phyloP scores from a whole-genome alignment of 805 yeast species.

The Teunomyces aglyptinius region DNA sequence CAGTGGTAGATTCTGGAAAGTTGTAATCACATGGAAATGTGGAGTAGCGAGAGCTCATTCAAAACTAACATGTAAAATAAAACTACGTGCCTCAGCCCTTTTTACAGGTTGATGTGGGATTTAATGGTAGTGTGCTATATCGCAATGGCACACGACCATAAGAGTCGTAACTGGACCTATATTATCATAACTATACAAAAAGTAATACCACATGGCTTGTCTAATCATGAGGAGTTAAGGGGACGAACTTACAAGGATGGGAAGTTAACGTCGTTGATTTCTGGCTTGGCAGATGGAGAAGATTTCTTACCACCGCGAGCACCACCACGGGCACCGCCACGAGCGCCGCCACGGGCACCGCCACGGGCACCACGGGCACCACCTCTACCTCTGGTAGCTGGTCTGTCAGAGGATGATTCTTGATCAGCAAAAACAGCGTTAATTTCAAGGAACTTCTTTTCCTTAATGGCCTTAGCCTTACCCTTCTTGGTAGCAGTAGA shows the following conservation, averaged over 20 bases:
- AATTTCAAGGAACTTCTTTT: constrained; percentile 74
- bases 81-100: neutral
- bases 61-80: neutral
- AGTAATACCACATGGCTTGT: constrained; percentile 4
- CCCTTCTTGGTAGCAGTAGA: constrained; percentile 65
- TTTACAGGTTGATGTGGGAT: neutral
- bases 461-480: constrained; percentile 75
- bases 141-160: neutral
- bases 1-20: too few relatives aligned
- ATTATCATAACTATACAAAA: constrained; percentile 10
- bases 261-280: constrained; percentile 62
- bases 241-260: constrained; percentile 52
- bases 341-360: constrained; percentile 17
- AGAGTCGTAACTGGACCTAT: constrained; percentile 1
- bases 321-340: constrained; percentile 20
- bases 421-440: constrained; percentile 70
- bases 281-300: constrained; percentile 30
- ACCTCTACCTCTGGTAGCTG: constrained; percentile 32
- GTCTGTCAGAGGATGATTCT: constrained; percentile 22
- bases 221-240: constrained; percentile 1
- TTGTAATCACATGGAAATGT: constrained; percentile 7
- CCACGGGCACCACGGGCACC: constrained; percentile 27
- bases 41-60: neutral
- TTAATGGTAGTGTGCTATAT: neutral
- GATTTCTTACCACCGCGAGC: constrained; percentile 8